Percentiles rank a stretch among this genome's conserved stretches.
Conservation (phyloP, 1,139 yeast species). For the Nakaseomyces delphensis region DNA sequence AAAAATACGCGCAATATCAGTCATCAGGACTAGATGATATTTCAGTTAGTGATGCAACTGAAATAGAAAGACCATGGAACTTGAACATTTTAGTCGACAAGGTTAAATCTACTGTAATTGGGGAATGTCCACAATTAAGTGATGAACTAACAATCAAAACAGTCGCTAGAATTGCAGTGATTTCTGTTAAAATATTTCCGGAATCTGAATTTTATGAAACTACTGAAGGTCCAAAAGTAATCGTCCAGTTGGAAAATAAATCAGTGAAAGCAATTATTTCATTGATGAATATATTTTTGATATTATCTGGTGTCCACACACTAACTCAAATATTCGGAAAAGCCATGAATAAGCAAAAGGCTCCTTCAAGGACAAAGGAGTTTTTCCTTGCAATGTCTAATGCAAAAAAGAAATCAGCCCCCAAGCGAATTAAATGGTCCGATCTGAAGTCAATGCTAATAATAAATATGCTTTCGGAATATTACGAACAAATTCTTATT, state of each 20-base stretch:
- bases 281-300: conserved; percentile 42
- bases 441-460: conserved; percentile 19
- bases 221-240: conserved; percentile 28
- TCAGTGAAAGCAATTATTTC: conserved; percentile 38
- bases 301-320: conserved; percentile 48
- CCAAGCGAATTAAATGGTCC: conserved; percentile 17
- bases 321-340: conserved; percentile 39
- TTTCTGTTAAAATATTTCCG: conserved; percentile 26
- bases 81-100: conserved; percentile 18
- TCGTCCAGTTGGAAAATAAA: conserved; percentile 31
- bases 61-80: conserved; percentile 25
- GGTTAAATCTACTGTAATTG: conserved; percentile 25
- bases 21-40: conserved; percentile 32
- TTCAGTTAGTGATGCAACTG: conserved; percentile 23
- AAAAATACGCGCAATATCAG: conserved; percentile 18
- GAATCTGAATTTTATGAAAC: conserved; percentile 18
- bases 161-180: conserved; percentile 27
- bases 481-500: conserved; percentile 26
- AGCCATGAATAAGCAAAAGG: conserved; percentile 24
- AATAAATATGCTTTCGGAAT: conserved; percentile 22
- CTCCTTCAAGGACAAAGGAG: conserved; percentile 25
- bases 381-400: conserved; percentile 20
- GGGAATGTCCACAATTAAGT: conserved; percentile 30
- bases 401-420: conserved; percentile 17
- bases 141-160: conserved; percentile 28